Conservation (phyloP, 2,329 filamentous ascomycete genomes). For the Nemania sp. region DNA sequence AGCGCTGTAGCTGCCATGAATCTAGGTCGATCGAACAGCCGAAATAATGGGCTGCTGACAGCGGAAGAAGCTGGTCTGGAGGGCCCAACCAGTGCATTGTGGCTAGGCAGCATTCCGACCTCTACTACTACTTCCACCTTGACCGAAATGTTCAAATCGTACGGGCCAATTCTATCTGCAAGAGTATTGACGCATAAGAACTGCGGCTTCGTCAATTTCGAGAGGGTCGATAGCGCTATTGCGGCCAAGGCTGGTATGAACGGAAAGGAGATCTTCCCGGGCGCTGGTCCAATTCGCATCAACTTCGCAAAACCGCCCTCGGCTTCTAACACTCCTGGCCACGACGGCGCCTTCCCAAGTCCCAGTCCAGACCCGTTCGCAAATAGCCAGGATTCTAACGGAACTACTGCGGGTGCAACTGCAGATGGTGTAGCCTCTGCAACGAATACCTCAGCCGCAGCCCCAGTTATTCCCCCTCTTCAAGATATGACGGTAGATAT, state of each 20-base stretch:
- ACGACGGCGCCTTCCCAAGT: slow-evolving; percentile 87
- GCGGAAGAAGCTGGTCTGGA: slow-evolving; percentile 85
- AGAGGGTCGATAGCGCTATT: slow-evolving; percentile 89
- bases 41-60: slow-evolving; percentile 74
- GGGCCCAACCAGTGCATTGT: slow-evolving; percentile 90
- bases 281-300: slow-evolving; percentile 92
- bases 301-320: slow-evolving; percentile 98
- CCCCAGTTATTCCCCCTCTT: slow-evolving; percentile 78
- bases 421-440: slow-evolving; percentile 50
- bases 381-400: slow-evolving; percentile 65
- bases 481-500: slow-evolving; percentile 86
- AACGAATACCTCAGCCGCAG: slow-evolving; percentile 54
- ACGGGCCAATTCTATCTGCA: slow-evolving; percentile 89
- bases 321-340: slow-evolving; percentile 87
- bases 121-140: slow-evolving; percentile 96
- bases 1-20: slow-evolving; percentile 86
- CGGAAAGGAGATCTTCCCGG: slow-evolving; percentile 97
- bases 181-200: slow-evolving; percentile 98
- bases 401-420: slow-evolving; percentile 51
- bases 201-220: slow-evolving; percentile 98
- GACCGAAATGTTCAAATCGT: slow-evolving; percentile 94
- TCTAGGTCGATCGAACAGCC: slow-evolving; percentile 73
- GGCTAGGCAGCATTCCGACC: slow-evolving; percentile 97
- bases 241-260: slow-evolving; percentile 90
- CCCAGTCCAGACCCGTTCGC: slow-evolving; percentile 89